Base-by-base conservation (phyloP, 2,329 filamentous ascomycete species). In the Ascochyta lentis region DNA sequence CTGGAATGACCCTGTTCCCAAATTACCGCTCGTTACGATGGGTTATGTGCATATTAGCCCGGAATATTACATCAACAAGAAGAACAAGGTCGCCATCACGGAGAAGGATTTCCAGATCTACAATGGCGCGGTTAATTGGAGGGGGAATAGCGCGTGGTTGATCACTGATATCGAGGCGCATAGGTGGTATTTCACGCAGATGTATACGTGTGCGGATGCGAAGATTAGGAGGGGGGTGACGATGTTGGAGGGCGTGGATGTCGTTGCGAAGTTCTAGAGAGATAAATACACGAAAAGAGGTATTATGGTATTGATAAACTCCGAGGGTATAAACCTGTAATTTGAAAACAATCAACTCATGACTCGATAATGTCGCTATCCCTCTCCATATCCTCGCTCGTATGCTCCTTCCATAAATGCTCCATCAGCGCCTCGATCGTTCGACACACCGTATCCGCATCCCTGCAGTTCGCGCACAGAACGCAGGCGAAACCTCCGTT, bases 21-120 rank as follows among this genome's bases (percentile, higher is more conserved):
- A 85, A 31, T 78, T 92, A 16, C 89, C 89, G 2, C 82, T 86
- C 10, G 75, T 87, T 13, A 55, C 81, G 34, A 74, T 87, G 58
- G 83, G 83, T 34, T 92, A 86, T 77, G 79, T 83, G 38, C 89
- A 92, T 73, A 83, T 86, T 12, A 85, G 80, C 26, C 87, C 89
- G 2, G 89, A 92, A 77, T 91, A 86, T 75, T 91, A 76, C 43
- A 74, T 77, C 49, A 60, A 62, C 10, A 66, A 57, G 24, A 55
- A 51, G 4, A 75, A 67, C 24, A 47, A 47, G 7, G 48, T 60
- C 6, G 34, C 43, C 24, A 70, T 75, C 0, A 47, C 40, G 13
- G 38, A 51, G 5, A 43, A 48, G 0, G 71, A 74, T 51, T 54
- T 75, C 10, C 59, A 65, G 24, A 63, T 65, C 1, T 68, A 58